Evolutionary conservation across 2,329 filamentous ascomycete species (phyloP).

Genomic region (Xylaria sp.): DNA sequence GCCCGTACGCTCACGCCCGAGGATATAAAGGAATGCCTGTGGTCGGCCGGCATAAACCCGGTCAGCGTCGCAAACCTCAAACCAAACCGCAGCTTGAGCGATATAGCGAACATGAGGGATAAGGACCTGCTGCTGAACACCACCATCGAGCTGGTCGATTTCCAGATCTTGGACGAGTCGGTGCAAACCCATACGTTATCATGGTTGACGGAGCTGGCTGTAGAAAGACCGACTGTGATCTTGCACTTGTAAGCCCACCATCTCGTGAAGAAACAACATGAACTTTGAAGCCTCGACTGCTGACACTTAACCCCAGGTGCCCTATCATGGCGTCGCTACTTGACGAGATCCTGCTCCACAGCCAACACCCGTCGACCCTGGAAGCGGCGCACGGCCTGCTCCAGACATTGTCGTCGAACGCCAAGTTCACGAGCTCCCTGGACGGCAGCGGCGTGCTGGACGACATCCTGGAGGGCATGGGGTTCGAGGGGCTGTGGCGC

Average conservation of each 20-base stretch:
- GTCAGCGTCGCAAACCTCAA: conserved; percentile 44
- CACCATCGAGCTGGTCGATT: conserved; percentile 67
- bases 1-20: conserved; percentile 58
- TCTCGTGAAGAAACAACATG: neutral
- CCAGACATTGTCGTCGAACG: conserved; percentile 58
- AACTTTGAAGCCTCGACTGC: conserved; percentile 13
- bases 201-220: conserved; percentile 63
- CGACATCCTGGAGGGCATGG: conserved; percentile 60
- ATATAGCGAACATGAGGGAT: conserved; percentile 55
- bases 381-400: conserved; percentile 64
- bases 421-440: conserved; percentile 52
- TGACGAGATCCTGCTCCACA: conserved; percentile 64
- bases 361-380: conserved; percentile 62
- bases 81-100: conserved; percentile 46
- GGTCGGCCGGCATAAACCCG: conserved; percentile 59
- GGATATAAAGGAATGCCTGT: conserved; percentile 65
- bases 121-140: conserved; percentile 65
- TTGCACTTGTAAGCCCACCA: conserved; percentile 56
- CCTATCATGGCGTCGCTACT: conserved; percentile 60
- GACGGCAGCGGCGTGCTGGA: conserved; percentile 53
- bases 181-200: conserved; percentile 61
- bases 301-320: conserved; percentile 44
- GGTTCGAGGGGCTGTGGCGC: conserved; percentile 66
- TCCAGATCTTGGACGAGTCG: conserved; percentile 64
- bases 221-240: conserved; percentile 58